phyloP scores from a whole-genome alignment of 2,329 filamentous ascomycete genomes.

The Aspergillus brunneoviolaceus region DNA sequence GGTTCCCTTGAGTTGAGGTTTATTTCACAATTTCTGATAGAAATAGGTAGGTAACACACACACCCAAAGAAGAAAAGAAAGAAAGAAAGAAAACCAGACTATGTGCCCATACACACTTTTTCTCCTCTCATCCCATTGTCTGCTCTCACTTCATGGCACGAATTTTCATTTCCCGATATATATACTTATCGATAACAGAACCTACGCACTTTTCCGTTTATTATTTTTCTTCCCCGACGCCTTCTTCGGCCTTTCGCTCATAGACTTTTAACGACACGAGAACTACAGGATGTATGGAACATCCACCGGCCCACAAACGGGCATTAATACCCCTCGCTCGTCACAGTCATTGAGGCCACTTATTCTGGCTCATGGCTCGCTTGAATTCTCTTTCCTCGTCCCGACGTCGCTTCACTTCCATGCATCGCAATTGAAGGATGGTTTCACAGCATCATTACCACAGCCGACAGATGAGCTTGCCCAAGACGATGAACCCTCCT shows the following conservation, averaged over 20 bases:
- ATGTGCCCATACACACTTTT: neutral
- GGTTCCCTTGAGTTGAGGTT: neutral
- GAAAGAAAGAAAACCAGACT: neutral
- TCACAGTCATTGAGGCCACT: constrained; percentile 89
- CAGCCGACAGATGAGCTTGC: constrained; percentile 94
- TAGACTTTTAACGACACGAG: constrained; percentile 18
- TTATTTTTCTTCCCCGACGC: constrained; percentile 1
- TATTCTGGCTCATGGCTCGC: constrained; percentile 85
- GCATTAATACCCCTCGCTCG: constrained; percentile 93
- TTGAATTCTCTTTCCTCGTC: constrained; percentile 94
- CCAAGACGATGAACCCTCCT: constrained; percentile 98
- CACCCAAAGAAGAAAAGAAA: too few species aligned
- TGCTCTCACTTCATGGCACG: neutral
- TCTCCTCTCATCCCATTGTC: neutral
- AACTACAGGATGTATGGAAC: constrained; percentile 75
- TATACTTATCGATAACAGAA: constrained; percentile 5
- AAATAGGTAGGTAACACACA: constrained; percentile 3
- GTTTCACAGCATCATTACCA: constrained; percentile 81
- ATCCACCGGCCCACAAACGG: constrained; percentile 80
- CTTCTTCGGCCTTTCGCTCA: constrained; percentile 7
- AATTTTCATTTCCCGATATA: neutral
- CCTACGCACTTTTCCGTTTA: neutral
- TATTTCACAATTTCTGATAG: neutral
- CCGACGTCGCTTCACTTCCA: constrained; percentile 95
- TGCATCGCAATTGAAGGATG: constrained; percentile 89